These are phyloP conservation scores for Scheffersomyces spartinae DNA, from an alignment of 805 yeast species.

Conservation along the genomic window DNA sequence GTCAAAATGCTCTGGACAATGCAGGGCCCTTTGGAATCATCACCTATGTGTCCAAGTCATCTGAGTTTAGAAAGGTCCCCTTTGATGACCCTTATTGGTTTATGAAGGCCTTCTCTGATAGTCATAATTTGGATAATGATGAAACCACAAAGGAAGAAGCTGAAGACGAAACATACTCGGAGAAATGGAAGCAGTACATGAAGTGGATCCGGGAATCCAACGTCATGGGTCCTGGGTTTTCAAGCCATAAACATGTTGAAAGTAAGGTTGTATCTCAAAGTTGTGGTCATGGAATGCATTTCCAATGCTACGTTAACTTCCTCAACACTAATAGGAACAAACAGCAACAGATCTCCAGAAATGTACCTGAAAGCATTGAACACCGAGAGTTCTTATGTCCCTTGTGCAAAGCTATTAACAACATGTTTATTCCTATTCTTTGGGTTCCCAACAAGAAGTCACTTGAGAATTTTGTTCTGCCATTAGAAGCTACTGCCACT, in stretches of 20 bases:
- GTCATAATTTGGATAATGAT: constrained; percentile 25
- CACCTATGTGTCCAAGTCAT: constrained; percentile 44
- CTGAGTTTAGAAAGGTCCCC: constrained; percentile 56
- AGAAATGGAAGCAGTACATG: constrained; percentile 29
- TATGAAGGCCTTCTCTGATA: constrained; percentile 46
- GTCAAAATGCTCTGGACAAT: constrained; percentile 63
- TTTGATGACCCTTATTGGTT: constrained; percentile 55
- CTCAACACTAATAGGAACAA: constrained; percentile 42
- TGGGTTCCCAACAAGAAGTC: constrained; percentile 39
- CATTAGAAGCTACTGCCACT: constrained; percentile 4
- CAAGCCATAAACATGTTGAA: constrained; percentile 24
- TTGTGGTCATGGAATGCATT: constrained; percentile 94
- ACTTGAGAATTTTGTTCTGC: constrained; percentile 11
- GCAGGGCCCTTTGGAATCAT: constrained; percentile 70
- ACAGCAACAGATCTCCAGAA: constrained; percentile 67
- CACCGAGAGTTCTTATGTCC: constrained; percentile 80
- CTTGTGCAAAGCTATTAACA: constrained; percentile 77
- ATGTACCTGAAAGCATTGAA: constrained; percentile 63
- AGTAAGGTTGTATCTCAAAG: constrained; percentile 47
- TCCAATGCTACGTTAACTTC: constrained; percentile 59
- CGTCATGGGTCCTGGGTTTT: constrained; percentile 67
- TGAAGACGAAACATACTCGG: constrained; percentile 8
- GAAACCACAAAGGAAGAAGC: constrained; percentile 7
- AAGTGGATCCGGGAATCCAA: constrained; percentile 19
- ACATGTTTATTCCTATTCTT: constrained; percentile 68